Percentiles rank a stretch among this genome's conserved stretches.
These are phyloP conservation scores for Margaritispora aquatica DNA, from an alignment of 495 filamentous ascomycete species.

Conservation along the genomic window DNA sequence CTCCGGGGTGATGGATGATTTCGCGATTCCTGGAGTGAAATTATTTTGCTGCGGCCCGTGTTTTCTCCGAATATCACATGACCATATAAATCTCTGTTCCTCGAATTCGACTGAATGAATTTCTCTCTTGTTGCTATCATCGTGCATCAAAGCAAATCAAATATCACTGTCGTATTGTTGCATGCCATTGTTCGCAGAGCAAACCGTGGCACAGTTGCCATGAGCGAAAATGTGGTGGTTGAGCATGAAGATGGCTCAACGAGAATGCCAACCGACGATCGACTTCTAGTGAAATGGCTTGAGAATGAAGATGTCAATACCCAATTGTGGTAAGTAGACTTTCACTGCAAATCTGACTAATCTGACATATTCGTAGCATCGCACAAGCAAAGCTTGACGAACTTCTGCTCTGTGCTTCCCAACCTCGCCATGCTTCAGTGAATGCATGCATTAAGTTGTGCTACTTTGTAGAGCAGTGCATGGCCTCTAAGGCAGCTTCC, in stretches of 20 bases:
- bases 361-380: constrained; percentile 11
- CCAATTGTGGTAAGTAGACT: constrained; percentile 23
- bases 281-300: constrained; percentile 29
- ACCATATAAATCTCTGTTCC: neutral
- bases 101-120: too few species aligned
- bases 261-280: constrained; percentile 12
- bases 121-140: too few species aligned
- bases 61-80: neutral
- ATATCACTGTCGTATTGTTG: neutral
- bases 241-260: neutral
- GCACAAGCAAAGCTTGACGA: constrained; percentile 26
- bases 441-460: constrained; percentile 45
- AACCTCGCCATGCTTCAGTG: constrained; percentile 36
- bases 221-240: neutral
- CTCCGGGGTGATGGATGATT: too few species aligned
- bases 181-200: neutral
- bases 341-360: neutral
- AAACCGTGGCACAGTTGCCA: neutral
- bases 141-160: too few species aligned
- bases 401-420: constrained; percentile 38
- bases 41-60: neutral
- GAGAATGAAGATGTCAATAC: constrained; percentile 25
- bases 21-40: neutral
- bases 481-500: constrained; percentile 34
- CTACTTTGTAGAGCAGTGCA: constrained; percentile 47